Evolutionary conservation across 2,329 filamentous ascomycete genomes (phyloP).

Genomic region (Aureobasidium sp.): DNA sequence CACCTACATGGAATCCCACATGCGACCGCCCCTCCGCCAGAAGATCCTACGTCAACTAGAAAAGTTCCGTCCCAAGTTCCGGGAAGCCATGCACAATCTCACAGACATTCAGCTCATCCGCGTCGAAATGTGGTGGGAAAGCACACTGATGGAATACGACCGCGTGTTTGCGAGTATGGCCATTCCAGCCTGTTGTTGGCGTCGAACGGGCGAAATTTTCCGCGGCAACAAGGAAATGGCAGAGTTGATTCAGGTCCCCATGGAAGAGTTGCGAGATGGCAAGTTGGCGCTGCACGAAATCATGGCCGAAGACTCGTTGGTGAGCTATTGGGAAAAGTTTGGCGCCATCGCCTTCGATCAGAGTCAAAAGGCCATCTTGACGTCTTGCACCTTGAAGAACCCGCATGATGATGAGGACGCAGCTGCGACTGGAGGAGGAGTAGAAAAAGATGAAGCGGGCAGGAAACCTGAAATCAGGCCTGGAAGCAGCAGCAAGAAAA

Average conservation of each 20-base stretch:
- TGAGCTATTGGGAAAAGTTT: constrained; percentile 99
- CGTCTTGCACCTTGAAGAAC: constrained; percentile 83
- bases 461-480: constrained; percentile 10
- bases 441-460: not conserved
- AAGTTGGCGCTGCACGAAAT: constrained; percentile 95
- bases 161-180: constrained; percentile 99
- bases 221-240: constrained; percentile 98
- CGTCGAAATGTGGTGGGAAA: constrained; percentile 99
- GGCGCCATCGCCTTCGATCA: constrained; percentile 95
- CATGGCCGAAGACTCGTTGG: constrained; percentile 86
- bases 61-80: constrained; percentile 89
- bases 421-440: no score
- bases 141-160: constrained; percentile 94
- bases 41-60: constrained; percentile 89
- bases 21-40: constrained; percentile 73
- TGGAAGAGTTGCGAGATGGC: constrained; percentile 84
- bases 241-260: constrained; percentile 85
- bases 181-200: constrained; percentile 94
- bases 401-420: constrained; percentile 42
- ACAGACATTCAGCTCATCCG: constrained; percentile 91
- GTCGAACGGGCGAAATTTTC: constrained; percentile 94
- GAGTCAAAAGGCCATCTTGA: constrained; percentile 88
- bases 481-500: constrained; percentile 54
- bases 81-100: constrained; percentile 85
- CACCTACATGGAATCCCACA: constrained; percentile 84